Evolutionary conservation across 75 land plant species (phyloP), one percentile per base, ranked within the genome.

Genomic region (Ceratopteris richardii): DNA sequence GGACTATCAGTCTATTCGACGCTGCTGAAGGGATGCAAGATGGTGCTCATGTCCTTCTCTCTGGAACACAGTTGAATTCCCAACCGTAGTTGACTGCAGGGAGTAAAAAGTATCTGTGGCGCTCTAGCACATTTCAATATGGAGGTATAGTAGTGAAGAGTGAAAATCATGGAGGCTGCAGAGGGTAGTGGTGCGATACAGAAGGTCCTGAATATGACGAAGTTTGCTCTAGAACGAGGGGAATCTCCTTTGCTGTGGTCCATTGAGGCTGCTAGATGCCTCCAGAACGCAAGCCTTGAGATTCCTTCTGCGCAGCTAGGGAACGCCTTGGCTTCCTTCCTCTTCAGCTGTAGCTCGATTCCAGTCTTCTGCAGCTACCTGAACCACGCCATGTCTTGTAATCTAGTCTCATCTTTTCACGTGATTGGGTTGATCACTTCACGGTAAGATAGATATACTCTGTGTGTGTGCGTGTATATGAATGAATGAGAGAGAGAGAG

Each of bases 371-470:
- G 0, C 77, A 84, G 80, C 62, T 84, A 81, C 55, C 64, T 83
- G 7, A 77, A 84, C 42, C 80, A 71, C 65, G 81, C 83, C 37
- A 48, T 88, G 51, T 42, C 69, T 10, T 18, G 67, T n/a, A 62
- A 63, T 11, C 58, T 88, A 22, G 88, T 76, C 2, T 83, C 84
- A 21, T 77, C 85, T 10, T 43, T 78, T 43, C 81, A 77, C 50
- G 63, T 78, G 44, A 65, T 88, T 27, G 84, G 85, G 17, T 70
- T 79, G 48, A 85, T 88, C 52, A 79, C 88, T 2, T 29, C 61
- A 18, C 81, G 86, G 93, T 88, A 29, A 22, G 37, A n/a, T n/a
- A n/a, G n/a, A n/a, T n/a, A n/a, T n/a, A n/a, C n/a, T n/a, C n/a
- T n/a, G n/a, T n/a, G n/a, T n/a, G n/a, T n/a, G n/a, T n/a, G n/a